These are phyloP conservation scores for Metschnikowia colocasiae DNA, from an alignment of 805 yeast species.

Conservation along the genomic window DNA sequence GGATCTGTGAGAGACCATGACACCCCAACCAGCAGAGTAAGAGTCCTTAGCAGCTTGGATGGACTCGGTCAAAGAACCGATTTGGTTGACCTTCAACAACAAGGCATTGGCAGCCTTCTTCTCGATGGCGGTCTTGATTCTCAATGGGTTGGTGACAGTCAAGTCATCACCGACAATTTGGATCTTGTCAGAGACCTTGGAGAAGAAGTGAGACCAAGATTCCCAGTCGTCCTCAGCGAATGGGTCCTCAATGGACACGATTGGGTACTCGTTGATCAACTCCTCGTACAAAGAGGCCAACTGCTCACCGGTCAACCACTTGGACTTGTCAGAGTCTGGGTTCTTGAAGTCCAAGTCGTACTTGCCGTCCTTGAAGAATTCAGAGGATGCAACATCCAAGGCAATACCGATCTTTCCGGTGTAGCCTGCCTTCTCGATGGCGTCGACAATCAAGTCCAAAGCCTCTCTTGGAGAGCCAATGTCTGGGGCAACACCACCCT, in stretches of 20 bases:
- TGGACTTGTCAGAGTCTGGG: slow-evolving; percentile 85
- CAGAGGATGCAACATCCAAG: slow-evolving; percentile 95
- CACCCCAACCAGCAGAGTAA: slow-evolving; percentile 97
- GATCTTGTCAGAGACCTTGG: slow-evolving; percentile 58
- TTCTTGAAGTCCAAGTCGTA: slow-evolving; percentile 99
- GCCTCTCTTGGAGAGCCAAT: slow-evolving; percentile 95
- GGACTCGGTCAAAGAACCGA: slow-evolving; percentile 94
- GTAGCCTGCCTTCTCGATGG: slow-evolving; percentile 94
- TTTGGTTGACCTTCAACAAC: slow-evolving; percentile 97
- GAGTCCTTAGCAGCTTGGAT: slow-evolving; percentile 96
- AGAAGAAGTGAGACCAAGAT: slow-evolving; percentile 88
- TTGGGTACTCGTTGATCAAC: slow-evolving; percentile 88
- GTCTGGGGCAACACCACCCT: slow-evolving; percentile 99
- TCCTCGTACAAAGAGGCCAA: slow-evolving; percentile 79
- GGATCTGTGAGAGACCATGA: slow-evolving; percentile 99
- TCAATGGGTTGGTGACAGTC: slow-evolving; percentile 95
- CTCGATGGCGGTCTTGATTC: slow-evolving; percentile 94
- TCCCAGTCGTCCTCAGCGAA: slow-evolving; percentile 99
- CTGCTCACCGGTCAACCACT: slow-evolving; percentile 87
- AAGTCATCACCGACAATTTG: slow-evolving; percentile 98
- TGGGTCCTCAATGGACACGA: slow-evolving; percentile 98
- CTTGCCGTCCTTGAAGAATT: slow-evolving; percentile 94
- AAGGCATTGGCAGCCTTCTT: slow-evolving; percentile 93
- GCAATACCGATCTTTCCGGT: slow-evolving; percentile 89
- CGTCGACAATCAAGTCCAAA: slow-evolving; percentile 83